Conservation (phyloP, 1,139 yeast genomes). For the Magnusiomyces tetraspermus region DNA sequence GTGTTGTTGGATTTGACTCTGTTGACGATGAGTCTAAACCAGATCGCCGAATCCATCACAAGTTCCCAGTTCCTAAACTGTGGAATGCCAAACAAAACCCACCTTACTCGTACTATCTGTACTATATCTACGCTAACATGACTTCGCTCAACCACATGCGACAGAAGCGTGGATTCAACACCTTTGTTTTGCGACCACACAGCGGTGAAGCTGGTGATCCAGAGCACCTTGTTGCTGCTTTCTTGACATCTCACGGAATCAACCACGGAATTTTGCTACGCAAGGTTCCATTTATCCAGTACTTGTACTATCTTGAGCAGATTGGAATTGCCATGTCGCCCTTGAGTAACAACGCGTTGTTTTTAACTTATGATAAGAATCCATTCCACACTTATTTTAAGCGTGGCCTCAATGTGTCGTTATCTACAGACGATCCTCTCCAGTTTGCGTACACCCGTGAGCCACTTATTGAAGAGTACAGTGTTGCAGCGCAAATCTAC, state of each 20-base stretch:
- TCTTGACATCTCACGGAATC: slow-evolving; percentile 80
- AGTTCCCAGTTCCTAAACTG: slow-evolving; percentile 69
- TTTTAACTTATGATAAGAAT: slow-evolving; percentile 86
- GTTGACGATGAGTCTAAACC: slow-evolving; percentile 96
- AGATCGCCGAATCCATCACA: slow-evolving; percentile 70
- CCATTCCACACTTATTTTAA: slow-evolving; percentile 87
- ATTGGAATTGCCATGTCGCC: slow-evolving; percentile 99
- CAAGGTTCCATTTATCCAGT: slow-evolving; percentile 90
- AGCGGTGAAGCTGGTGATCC: slow-evolving; percentile 99
- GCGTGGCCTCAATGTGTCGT: slow-evolving; percentile 85
- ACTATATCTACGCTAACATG: slow-evolving; percentile 78
- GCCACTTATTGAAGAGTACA: slow-evolving; percentile 94
- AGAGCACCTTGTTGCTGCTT: slow-evolving; percentile 87
- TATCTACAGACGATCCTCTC: slow-evolving; percentile 87
- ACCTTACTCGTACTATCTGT: slow-evolving; percentile 92
- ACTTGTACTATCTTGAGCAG: slow-evolving; percentile 84
- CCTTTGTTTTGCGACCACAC: slow-evolving; percentile 91
- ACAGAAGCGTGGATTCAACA: slow-evolving; percentile 60
- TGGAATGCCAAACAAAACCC: slow-evolving; percentile 82
- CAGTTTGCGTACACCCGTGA: slow-evolving; percentile 95
- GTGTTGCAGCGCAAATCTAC: slow-evolving; percentile 96
- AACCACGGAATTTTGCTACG: slow-evolving; percentile 91
- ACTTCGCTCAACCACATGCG: slow-evolving; percentile 82
- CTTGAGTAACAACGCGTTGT: slow-evolving; percentile 87
- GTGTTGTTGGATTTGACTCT: slow-evolving; percentile 96